Conservation (phyloP, 805 yeast genomes). For the Metschnikowia sp. region DNA sequence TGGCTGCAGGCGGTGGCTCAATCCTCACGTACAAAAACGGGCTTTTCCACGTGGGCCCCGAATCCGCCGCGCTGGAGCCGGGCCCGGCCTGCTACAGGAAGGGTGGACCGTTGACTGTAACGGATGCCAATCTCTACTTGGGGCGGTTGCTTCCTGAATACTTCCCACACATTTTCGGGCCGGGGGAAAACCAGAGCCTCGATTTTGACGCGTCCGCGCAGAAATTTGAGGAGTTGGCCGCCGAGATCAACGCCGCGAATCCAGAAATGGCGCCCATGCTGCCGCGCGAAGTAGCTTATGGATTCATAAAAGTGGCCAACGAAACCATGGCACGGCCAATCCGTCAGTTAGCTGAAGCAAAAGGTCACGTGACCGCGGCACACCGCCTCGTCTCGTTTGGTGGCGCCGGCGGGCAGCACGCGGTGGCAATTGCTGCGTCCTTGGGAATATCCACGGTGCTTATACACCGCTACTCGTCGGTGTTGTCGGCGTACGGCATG, state of each 20-base stretch:
- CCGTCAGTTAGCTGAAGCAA: conserved; percentile 18
- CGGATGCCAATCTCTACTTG: conserved; percentile 19
- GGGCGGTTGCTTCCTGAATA: conserved; percentile 19
- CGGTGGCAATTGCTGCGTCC: conserved; percentile 19
- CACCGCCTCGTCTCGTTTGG: conserved; percentile 20
- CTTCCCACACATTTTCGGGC: conserved; percentile 20
- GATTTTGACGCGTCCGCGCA: conserved; percentile 12
- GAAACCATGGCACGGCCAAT: conserved; percentile 22
- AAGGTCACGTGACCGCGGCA: conserved; percentile 16
- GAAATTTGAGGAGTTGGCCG: conserved; percentile 14
- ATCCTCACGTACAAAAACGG: conserved; percentile 24
- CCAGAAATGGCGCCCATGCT: conserved; percentile 14
- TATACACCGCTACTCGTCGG: conserved; percentile 19
- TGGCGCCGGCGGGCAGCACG: conserved; percentile 21
- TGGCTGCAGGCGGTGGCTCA: conserved; percentile 47
- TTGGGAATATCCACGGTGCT: conserved; percentile 16
- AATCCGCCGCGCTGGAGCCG: conserved; percentile 19
- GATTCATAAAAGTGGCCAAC: conserved; percentile 19
- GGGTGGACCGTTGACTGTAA: conserved; percentile 21
- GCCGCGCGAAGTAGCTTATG: conserved; percentile 17
- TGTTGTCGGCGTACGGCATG: conserved; percentile 22
- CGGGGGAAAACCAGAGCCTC: conserved; percentile 14
- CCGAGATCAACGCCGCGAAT: conserved; percentile 13
- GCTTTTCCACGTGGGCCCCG: conserved; percentile 20
- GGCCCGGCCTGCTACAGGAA: conserved; percentile 22